Percentiles rank a stretch among this genome's conserved stretches.
These are phyloP conservation scores for Daedalea quercina DNA, from an alignment of 768 basidiomycete genomes.

Conservation along the genomic window DNA sequence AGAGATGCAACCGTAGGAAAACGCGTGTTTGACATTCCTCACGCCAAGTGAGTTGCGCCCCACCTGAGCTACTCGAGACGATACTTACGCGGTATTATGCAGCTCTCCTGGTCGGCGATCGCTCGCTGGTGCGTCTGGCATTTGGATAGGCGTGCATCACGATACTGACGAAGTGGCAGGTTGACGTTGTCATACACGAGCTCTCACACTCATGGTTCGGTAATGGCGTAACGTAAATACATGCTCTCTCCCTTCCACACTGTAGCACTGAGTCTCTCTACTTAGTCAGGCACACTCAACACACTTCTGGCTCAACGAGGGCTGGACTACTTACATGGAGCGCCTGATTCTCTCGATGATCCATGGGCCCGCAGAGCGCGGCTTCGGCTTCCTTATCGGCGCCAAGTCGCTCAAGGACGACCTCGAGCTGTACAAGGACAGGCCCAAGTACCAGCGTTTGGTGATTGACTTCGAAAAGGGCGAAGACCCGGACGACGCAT, in stretches of 20 bases:
- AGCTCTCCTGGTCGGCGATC: slow-evolving; percentile 85
- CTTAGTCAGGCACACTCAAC: slow-evolving; percentile 60
- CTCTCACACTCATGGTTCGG: slow-evolving; percentile 87
- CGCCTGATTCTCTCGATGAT: slow-evolving; percentile 66
- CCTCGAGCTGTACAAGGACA: slow-evolving; percentile 49
- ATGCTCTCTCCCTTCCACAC: not conserved
- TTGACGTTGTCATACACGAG: slow-evolving; percentile 88
- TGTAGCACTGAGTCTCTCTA: not conserved
- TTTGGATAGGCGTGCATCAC: not conserved
- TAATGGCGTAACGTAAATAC: slow-evolving; percentile 72
- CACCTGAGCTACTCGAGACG: not conserved
- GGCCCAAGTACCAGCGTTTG: slow-evolving; percentile 73
- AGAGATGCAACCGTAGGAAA: slow-evolving; percentile 51
- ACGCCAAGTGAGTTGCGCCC: slow-evolving; percentile 63
- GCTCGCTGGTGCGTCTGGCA: slow-evolving; percentile 45
- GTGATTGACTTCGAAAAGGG: slow-evolving; percentile 69
- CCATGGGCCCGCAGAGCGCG: slow-evolving; percentile 70
- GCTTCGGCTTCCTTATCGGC: slow-evolving; percentile 76
- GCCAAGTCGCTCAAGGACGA: slow-evolving; percentile 66
- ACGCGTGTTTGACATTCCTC: slow-evolving; percentile 81
- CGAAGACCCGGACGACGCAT: slow-evolving; percentile 76
- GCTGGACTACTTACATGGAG: slow-evolving; percentile 93
- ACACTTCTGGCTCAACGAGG: slow-evolving; percentile 89
- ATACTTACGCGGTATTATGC: not conserved
- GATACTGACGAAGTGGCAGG: not conserved